Base-by-base conservation (phyloP, 768 basidiomycete genomes). In the Auricularia cornea region DNA sequence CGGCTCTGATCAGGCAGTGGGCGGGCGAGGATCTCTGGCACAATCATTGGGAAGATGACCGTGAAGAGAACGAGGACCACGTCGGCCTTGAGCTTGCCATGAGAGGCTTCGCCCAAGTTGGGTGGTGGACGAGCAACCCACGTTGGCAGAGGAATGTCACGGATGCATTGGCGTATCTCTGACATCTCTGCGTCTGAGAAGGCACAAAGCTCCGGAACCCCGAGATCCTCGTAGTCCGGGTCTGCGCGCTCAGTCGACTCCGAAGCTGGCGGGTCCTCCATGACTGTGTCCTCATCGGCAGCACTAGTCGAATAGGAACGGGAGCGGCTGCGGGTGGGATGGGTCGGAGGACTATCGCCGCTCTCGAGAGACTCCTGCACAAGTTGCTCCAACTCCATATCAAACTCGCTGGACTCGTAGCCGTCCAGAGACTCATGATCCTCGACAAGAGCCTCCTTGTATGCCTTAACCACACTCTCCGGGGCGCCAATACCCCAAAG, bases 21-120 rank as follows among this genome's bases (percentile, higher is more conserved):
- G 35, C 35, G 35, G 10, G 35, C 18, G 73, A 73, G 74, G 14
- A 75, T 31, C 48, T 72, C 67, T 6, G 73, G 73, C 61, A 76
- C 60, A 30, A 73, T 67, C 3, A 75, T 61, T 1, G 72, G 72
- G 28, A 75, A 70, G 26, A 74, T 69, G 4, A 61, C 62, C 14
- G 66, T 69, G 59, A 73, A 75, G 4, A 74, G 68, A 11, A 62
- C 64, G 20, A 73, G 66, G 31, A 64, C 32, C 10, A 35, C 14
- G 18, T 60, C 60, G 8, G 60, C 60, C 18, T 40, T 60, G 20
- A 60, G 32, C 14, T 32, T 33, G 8, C 60, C 60, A 40, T 60
- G 60, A 12, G 38, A 35, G 10, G 32, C 38, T 16, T 32, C 30
- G 26, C 31, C 30, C 32, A 60, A n/a, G 14, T 60, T 32, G 16